Percentiles rank a stretch among this genome's conserved stretches.
Conservation (phyloP, 2,329 filamentous ascomycete genomes). For the Sporothrix schenckii region DNA sequence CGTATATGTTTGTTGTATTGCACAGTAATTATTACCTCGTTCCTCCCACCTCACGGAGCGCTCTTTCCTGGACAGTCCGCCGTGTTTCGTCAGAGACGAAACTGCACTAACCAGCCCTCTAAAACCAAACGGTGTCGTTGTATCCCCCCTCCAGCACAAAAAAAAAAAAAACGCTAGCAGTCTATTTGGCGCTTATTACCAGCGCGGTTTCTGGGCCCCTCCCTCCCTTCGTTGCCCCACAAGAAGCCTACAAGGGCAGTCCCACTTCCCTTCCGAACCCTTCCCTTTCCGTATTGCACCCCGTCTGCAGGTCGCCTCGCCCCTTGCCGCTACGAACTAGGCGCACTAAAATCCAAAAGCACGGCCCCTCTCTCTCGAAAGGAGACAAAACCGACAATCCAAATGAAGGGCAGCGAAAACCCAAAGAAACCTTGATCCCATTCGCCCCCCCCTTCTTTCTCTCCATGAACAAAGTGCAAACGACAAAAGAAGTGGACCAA, state of each 20-base stretch:
- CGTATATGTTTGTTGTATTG: too few relatives aligned
- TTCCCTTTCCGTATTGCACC: conserved; percentile 22
- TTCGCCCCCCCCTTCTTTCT: too few relatives aligned
- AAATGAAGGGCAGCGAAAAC: too few relatives aligned
- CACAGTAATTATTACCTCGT: neutral
- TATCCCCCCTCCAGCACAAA: neutral
- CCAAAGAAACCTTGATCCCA: too few relatives aligned
- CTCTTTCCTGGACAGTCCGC: neutral
- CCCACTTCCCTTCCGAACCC: conserved; percentile 23
- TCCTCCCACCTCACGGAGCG: neutral
- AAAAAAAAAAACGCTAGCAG: neutral
- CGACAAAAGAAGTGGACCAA: neutral
- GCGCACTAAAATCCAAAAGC: conserved; percentile 15
- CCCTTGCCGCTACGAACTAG: conserved; percentile 34
- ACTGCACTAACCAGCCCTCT: neutral
- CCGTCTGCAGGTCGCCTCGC: conserved; percentile 36
- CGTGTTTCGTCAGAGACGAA: conserved; percentile 5
- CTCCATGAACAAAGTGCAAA: neutral
- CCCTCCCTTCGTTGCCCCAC: neutral
- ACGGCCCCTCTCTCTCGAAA: neutral
- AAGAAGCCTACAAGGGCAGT: neutral
- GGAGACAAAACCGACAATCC: neutral
- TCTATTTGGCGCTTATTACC: conserved; percentile 17
- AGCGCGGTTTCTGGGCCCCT: conserved; percentile 1
- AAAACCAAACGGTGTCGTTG: neutral